phyloP scores from a whole-genome alignment of 768 basidiomycete species.

The Lactarius deliciosus region DNA sequence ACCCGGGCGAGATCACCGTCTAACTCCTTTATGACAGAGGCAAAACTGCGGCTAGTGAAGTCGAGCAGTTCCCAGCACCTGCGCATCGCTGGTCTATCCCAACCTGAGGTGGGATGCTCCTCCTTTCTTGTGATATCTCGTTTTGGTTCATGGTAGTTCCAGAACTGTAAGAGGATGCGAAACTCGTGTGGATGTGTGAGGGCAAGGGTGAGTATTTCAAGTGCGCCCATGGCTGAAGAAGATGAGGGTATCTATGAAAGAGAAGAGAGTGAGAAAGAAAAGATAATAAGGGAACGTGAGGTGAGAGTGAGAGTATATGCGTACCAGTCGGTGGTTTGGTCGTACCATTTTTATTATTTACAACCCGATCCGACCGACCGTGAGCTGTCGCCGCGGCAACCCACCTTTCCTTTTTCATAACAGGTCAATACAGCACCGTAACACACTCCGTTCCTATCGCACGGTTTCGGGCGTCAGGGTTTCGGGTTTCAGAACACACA shows the following conservation, averaged over 20 bases:
- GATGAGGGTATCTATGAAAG: conserved; percentile 4
- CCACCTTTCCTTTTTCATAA: not conserved
- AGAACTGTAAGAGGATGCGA: conserved; percentile 78
- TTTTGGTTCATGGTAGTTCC: conserved; percentile 74
- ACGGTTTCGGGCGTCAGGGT: not conserved
- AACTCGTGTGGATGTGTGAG: conserved; percentile 84
- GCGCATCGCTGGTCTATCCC: conserved; percentile 84
- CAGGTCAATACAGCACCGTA: too few relatives aligned
- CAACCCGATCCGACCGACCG: not conserved
- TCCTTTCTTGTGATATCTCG: conserved; percentile 76
- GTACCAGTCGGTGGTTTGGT: conserved; percentile 1
- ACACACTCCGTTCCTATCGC: not conserved
- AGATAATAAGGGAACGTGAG: not conserved
- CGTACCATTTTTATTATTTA: conserved; percentile 26
- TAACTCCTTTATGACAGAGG: conserved; percentile 92
- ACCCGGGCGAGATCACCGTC: conserved; percentile 93
- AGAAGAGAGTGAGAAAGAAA: not conserved
- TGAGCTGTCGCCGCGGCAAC: not conserved
- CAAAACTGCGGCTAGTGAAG: conserved; percentile 83
- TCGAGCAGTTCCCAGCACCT: conserved; percentile 90
- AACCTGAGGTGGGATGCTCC: conserved; percentile 80
- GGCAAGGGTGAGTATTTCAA: conserved; percentile 63
- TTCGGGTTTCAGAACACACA: not conserved
- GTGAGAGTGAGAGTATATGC: not conserved
- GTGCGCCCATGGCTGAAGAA: conserved; percentile 47